Base-by-base conservation (phyloP, 1,139 yeast genomes). In the Pichia sp. region DNA sequence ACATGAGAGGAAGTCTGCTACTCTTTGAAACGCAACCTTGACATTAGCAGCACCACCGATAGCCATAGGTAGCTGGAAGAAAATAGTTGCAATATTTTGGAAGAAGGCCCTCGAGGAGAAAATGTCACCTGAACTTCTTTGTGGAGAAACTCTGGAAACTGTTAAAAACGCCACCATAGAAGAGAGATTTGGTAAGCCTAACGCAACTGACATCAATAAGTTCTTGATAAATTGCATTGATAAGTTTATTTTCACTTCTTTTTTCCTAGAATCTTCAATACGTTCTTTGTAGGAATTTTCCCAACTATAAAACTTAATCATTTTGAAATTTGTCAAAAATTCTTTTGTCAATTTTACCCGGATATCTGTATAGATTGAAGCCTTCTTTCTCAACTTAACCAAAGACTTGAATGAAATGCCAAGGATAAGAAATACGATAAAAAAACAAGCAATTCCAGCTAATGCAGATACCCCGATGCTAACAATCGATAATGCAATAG, bases 91-190 rank as follows among this genome's bases (percentile, higher is more conserved):
- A 59, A 80, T 71, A 42, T 83, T 77, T 63, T 85, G 84, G 74
- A 90, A 91, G 55, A 88, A 76, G 0, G 95, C 79, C 53, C 91
- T 74, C 10, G 96, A 85, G 0, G 97, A 80, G 67, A 91, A 91
- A 16, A 90, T 82, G 41, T 78, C 73, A 4, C 90, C 92, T 1
- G 95, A 84, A 57, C 76, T 75, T 60, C 81, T 76, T 14, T 64
- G 64, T 31, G 75, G 77, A 72, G 60, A 61, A 6, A 84, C 71
- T 43, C 78, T 83, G 60, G 84, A 85, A 62, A 87, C 71, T 0
- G 84, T 84, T 60, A 89, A 78, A 65, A 90, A 91, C 0, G 96
- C 79, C 9, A 74, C 71, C 79, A 78, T 73, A 2, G 83, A 75
- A 0, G 83, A 68, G 53, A 79, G 57, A 36, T 72, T 67, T 0